Evolutionary conservation across 805 yeast genomes (phyloP), one percentile per base, ranked within the genome.

Genomic region (Candida jianshihensis): DNA sequence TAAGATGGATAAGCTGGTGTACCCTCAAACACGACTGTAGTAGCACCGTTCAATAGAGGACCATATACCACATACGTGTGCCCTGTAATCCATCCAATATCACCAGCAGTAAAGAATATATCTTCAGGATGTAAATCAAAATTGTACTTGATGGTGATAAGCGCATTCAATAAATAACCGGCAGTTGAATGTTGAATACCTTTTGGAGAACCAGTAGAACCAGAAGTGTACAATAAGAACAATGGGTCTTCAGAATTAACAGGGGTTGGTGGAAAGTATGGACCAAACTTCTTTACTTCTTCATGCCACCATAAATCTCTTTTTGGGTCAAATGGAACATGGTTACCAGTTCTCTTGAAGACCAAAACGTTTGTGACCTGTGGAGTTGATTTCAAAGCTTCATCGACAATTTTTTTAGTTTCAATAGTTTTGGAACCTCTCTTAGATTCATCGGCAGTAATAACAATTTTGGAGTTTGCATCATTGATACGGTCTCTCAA

Each of bases 41-140:
- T 81, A 36, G 89, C 85, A 63, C 97, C 98, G 24, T 79, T 60
- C 21, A 78, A 65, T 49, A 92, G 74, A 29, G 98, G 98, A 41
- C 97, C 97, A 56, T 92, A 92, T 32, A 90, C 75, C 30, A 87
- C 95, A 58, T 90, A 92, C 9, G 97, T 84, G 63, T 92, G 98
- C 49, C 97, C 97, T 14, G 98, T 92, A 59, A 92, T 92, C 97
- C 98, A 92, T 58, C 98, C 97, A 38, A 92, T 87, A 60, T 92
- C 97, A 57, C 97, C 97, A 27, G 97, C 97, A 29, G 97, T 90
- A 70, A 92, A 90, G 43, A 90, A 64, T 30, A 83, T 71, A 61
- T 92, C 97, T 43, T 81, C 83, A 41, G 78, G 78, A 57, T 87
- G 96, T 33, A 92, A 78, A 60, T 94, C 97, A 60, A 92, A 90